Evolutionary conservation across 2,329 filamentous ascomycete species (phyloP).

Genomic region (Alternaria triticina): DNA sequence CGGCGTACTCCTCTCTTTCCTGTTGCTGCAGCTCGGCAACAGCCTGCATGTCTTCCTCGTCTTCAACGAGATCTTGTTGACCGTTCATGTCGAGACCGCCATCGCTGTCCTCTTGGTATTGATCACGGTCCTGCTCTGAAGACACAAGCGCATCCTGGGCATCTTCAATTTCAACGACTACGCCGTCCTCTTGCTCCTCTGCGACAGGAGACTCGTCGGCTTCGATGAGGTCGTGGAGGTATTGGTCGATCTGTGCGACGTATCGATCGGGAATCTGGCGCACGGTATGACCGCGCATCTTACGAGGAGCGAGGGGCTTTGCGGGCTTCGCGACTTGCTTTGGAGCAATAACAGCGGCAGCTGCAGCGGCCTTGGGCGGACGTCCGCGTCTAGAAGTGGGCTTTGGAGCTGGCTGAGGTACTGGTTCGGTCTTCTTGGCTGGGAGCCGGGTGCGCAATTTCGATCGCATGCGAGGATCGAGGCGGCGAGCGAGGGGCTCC

Average conservation of each 20-base stretch:
- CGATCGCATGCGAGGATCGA: constrained; percentile 28
- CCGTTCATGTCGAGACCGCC: not conserved
- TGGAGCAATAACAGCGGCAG: constrained; percentile 2
- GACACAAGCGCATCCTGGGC: not conserved
- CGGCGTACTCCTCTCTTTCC: not conserved
- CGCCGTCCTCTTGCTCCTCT: not conserved
- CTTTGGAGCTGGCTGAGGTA: constrained; percentile 8
- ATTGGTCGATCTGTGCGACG: constrained; percentile 5
- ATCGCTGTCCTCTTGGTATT: constrained; percentile 2
- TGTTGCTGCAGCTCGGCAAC: not conserved
- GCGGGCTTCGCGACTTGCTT: constrained; percentile 19
- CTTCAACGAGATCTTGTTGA: not conserved
- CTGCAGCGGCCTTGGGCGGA: constrained; percentile 20
- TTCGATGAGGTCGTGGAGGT: constrained; percentile 2
- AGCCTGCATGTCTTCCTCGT: not conserved
- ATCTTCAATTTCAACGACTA: not conserved
- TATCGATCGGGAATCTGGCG: constrained; percentile 39
- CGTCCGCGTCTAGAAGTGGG: constrained; percentile 19
- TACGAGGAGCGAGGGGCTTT: constrained; percentile 25
- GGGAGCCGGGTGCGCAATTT: constrained; percentile 28
- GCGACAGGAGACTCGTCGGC: not conserved
- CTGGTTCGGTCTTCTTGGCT: constrained; percentile 13
- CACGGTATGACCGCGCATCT: constrained; percentile 32
- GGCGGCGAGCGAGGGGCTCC: constrained; percentile 14
- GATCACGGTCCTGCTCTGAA: not conserved